These are phyloP conservation scores for Cordyceps fumosorosea DNA, from an alignment of 2,329 filamentous ascomycete genomes.

Conservation along the genomic window DNA sequence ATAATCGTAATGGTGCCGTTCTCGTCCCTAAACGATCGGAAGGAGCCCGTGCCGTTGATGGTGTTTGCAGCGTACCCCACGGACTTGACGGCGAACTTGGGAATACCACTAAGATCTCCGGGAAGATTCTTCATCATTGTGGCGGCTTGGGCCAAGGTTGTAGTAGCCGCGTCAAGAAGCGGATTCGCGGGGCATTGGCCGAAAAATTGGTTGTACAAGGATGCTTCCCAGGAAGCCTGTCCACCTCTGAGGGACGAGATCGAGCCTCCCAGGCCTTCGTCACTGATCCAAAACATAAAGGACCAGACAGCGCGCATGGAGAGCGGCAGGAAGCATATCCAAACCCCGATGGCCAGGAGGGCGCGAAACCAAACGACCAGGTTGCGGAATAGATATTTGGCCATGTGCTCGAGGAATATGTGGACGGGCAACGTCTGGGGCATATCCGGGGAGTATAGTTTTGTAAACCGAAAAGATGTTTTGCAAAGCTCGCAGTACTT, in stretches of 20 bases:
- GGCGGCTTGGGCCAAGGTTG: slow-evolving; percentile 7
- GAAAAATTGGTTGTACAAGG: neutral
- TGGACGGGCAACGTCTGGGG: slow-evolving; percentile 72
- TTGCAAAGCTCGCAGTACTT: slow-evolving; percentile 99
- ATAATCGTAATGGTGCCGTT: slow-evolving; percentile 5
- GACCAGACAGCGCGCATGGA: slow-evolving; percentile 90
- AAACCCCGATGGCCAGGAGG: slow-evolving; percentile 73
- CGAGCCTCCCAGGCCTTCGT: slow-evolving; percentile 54
- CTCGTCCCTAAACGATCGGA: slow-evolving; percentile 2
- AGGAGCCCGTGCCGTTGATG: neutral
- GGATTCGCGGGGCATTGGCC: slow-evolving; percentile 5
- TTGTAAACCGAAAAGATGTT: slow-evolving; percentile 95
- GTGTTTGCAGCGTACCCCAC: neutral
- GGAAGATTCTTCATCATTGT: slow-evolving; percentile 6
- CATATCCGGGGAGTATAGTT: slow-evolving; percentile 94
- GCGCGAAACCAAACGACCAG: slow-evolving; percentile 73
- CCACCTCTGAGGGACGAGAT: slow-evolving; percentile 22
- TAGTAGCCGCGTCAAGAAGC: slow-evolving; percentile 1
- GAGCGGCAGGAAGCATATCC: slow-evolving; percentile 84
- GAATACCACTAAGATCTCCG: neutral
- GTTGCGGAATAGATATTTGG: slow-evolving; percentile 65
- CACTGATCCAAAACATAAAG: slow-evolving; percentile 88
- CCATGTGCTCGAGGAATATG: slow-evolving; percentile 73
- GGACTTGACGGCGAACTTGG: slow-evolving; percentile 1
- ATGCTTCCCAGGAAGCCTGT: neutral